phyloP scores from a whole-genome alignment of 2,329 filamentous ascomycete species.

The Chalaropsis thielavioides region DNA sequence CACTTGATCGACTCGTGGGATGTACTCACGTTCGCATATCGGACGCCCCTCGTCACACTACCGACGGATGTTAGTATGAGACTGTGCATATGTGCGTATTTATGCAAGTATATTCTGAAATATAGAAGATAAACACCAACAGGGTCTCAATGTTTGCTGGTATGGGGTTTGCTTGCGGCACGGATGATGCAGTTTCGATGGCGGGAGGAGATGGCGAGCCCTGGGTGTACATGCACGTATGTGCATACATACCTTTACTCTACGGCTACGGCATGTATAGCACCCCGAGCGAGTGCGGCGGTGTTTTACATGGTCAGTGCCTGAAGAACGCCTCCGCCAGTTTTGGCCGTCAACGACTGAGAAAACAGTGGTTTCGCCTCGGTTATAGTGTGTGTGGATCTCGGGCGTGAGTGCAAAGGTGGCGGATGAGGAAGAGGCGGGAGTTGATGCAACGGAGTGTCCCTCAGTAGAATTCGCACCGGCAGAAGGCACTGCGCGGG shows the following conservation, averaged over 20 bases:
- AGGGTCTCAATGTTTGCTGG: not conserved
- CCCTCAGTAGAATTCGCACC: conserved; percentile 22
- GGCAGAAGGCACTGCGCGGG: not conserved
- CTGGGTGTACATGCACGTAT: not conserved
- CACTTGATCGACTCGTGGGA: not conserved
- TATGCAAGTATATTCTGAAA: not conserved
- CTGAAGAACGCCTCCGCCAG: conserved; percentile 31
- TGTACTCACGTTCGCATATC: conserved; percentile 57
- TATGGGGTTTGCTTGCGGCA: not conserved
- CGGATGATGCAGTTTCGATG: not conserved
- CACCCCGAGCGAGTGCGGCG: conserved; percentile 86
- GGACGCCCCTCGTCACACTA: conserved; percentile 86
- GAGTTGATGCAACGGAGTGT: conserved; percentile 20
- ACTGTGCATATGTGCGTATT: conserved; percentile 8
- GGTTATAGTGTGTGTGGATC: conserved; percentile 3
- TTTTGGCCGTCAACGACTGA: conserved; percentile 27
- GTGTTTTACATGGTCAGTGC: conserved; percentile 69
- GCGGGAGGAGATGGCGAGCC: not conserved
- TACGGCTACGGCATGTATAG: conserved; percentile 73
- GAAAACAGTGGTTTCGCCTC: not conserved
- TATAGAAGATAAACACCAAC: not conserved
- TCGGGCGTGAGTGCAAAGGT: conserved; percentile 33
- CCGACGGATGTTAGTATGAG: conserved; percentile 21
- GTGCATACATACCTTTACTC: conserved; percentile 53
- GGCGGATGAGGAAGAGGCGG: conserved; percentile 29